Conservation (phyloP, 169 alveolate species). For the Babesia bovis region DNA sequence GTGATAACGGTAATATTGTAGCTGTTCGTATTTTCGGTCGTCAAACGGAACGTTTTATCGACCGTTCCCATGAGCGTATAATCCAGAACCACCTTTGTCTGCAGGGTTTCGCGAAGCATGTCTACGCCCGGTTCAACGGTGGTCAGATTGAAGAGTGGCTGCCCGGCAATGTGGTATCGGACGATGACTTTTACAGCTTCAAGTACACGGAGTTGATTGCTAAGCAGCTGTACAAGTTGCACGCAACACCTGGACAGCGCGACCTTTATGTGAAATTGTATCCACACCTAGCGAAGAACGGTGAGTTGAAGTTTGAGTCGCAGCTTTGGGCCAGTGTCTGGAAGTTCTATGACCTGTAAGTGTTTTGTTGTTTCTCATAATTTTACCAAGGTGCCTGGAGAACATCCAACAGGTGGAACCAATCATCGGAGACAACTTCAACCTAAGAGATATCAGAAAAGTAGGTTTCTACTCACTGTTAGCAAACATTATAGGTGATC, state of each 20-base stretch:
- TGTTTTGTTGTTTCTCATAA: conserved; percentile 36
- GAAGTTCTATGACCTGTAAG: conserved; percentile 64
- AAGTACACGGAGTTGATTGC: conserved; percentile 67
- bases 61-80: conserved; percentile 68
- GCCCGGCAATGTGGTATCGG: conserved; percentile 70
- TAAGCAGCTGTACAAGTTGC: conserved; percentile 54
- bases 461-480: conserved; percentile 8
- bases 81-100: conserved; percentile 62
- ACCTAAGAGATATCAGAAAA: conserved; percentile 22
- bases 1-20: conserved; percentile 30
- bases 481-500: conserved; percentile 36
- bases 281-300: conserved; percentile 12
- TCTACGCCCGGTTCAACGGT: conserved; percentile 70
- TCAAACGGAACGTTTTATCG: conserved; percentile 69
- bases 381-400: conserved; percentile 31
- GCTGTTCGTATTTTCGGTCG: conserved; percentile 73
- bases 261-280: conserved; percentile 45
- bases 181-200: conserved; percentile 59
- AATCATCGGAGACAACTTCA: background rate
- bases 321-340: conserved; percentile 70
- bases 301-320: conserved; percentile 47
- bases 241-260: conserved; percentile 48
- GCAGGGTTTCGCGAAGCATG: conserved; percentile 65
- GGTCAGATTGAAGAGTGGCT: conserved; percentile 79
- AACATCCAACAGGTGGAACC: conserved; percentile 1